Percentiles rank a stretch among this genome's conserved stretches.
phyloP scores from a whole-genome alignment of 2,329 filamentous ascomycete genomes.

The Calonectria ilicicola region DNA sequence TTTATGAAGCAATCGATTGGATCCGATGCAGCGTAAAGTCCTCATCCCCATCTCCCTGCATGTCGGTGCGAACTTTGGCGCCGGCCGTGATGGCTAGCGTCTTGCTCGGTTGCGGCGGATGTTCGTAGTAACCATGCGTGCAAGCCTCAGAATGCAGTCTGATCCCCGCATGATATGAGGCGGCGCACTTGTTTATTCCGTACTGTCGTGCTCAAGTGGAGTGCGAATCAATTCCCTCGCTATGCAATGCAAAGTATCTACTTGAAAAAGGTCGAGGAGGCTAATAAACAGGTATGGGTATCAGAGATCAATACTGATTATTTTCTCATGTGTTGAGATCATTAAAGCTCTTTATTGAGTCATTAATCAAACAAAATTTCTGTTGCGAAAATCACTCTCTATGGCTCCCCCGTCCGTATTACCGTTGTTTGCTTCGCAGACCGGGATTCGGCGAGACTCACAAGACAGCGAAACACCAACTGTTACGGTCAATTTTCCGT shows the following conservation, averaged over 20 bases:
- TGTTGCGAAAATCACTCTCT: not conserved
- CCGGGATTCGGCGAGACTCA: not conserved
- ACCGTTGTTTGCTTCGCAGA: not conserved
- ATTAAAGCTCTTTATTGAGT: not conserved
- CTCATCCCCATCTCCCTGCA: no score
- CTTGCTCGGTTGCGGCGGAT: not conserved
- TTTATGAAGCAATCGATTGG: not conserved
- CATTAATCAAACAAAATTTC: not conserved
- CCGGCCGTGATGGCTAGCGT: no score
- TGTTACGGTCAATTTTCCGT: not conserved
- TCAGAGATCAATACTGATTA: not conserved
- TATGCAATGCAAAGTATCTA: not conserved
- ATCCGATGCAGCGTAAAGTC: no score
- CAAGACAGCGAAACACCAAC: not conserved
- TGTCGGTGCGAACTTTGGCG: no score
- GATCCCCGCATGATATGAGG: not conserved
- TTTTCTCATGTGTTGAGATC: not conserved
- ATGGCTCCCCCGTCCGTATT: not conserved
- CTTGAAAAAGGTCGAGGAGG: not conserved
- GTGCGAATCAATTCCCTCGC: constrained; percentile 1
- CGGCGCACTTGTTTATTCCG: not conserved
- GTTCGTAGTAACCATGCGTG: not conserved
- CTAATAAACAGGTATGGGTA: not conserved
- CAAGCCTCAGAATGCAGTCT: not conserved
- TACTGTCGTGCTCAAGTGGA: not conserved